Evolutionary conservation across 805 yeast species (phyloP).

Genomic region (Wickerhamomyces pijperi): DNA sequence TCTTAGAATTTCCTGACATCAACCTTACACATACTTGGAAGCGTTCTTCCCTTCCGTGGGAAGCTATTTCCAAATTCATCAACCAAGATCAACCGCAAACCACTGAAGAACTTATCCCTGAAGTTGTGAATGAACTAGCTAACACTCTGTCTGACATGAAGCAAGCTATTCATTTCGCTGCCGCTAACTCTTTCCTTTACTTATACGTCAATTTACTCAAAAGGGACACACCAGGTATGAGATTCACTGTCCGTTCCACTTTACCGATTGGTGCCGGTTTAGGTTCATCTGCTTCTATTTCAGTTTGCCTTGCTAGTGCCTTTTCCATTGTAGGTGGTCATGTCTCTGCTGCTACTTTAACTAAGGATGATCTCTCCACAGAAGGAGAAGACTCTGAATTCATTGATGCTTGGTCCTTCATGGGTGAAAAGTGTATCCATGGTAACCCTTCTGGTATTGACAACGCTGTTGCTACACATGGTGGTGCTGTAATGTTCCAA

Average conservation of each 20-base stretch:
- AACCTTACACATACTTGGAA: slow-evolving; percentile 56
- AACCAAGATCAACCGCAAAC: slow-evolving; percentile 17
- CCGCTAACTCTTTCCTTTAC: slow-evolving; percentile 79
- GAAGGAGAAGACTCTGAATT: slow-evolving; percentile 37
- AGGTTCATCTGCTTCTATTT: slow-evolving; percentile 86
- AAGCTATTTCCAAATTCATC: slow-evolving; percentile 17
- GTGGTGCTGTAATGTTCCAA: slow-evolving; percentile 91
- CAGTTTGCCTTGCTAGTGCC: slow-evolving; percentile 77
- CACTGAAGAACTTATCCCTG: slow-evolving; percentile 49
- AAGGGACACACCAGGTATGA: slow-evolving; percentile 34
- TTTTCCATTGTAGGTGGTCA: slow-evolving; percentile 51
- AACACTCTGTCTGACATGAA: slow-evolving; percentile 32
- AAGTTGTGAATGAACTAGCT: slow-evolving; percentile 38
- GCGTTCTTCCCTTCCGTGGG: slow-evolving; percentile 52
- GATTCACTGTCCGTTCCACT: slow-evolving; percentile 66
- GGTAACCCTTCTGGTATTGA: slow-evolving; percentile 97
- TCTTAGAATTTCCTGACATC: slow-evolving; percentile 79
- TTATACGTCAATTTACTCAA: slow-evolving; percentile 51
- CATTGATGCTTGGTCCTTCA: slow-evolving; percentile 77
- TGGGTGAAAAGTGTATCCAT: slow-evolving; percentile 93
- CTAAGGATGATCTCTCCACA: slow-evolving; percentile 23
- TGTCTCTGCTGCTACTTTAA: slow-evolving; percentile 28
- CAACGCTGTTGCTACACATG: slow-evolving; percentile 90
- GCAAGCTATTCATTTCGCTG: slow-evolving; percentile 54
- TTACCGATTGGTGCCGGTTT: slow-evolving; percentile 95